phyloP scores from a whole-genome alignment of 1,284 basidiomycete genomes.

The Moesziomyces antarcticus region DNA sequence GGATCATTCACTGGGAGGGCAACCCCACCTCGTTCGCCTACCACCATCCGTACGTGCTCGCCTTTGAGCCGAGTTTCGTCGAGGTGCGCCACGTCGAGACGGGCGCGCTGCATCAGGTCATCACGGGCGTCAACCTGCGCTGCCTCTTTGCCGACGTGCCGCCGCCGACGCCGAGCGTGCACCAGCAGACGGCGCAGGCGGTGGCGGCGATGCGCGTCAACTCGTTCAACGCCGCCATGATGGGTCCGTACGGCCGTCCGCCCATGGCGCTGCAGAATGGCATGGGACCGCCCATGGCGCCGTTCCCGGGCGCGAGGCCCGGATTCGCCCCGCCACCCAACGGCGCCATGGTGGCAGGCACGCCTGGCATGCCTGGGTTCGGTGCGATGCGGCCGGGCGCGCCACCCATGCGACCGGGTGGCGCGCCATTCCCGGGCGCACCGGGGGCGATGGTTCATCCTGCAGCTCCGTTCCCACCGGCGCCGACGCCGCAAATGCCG shows the following conservation, averaged over 20 bases:
- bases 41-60: constrained; percentile 95
- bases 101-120: constrained; percentile 91
- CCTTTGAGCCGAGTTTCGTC: constrained; percentile 95
- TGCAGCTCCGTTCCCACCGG: constrained; percentile 27
- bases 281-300: constrained; percentile 26
- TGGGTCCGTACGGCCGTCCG: constrained; percentile 28
- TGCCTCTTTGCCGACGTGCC: constrained; percentile 94
- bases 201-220: constrained; percentile 46
- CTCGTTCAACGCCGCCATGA: constrained; percentile 45
- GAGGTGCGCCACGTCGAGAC: constrained; percentile 97
- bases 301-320: constrained; percentile 36
- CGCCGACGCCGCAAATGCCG: constrained; percentile 39
- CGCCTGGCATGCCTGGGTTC: constrained; percentile 25
- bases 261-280: constrained; percentile 34
- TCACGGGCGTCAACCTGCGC: constrained; percentile 75
- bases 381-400: constrained; percentile 21
- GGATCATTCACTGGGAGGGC: constrained; percentile 98
- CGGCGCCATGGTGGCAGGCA: constrained; percentile 31
- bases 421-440: constrained; percentile 26
- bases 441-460: constrained; percentile 34
- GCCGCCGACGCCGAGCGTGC: constrained; percentile 72
- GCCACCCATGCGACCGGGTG: constrained; percentile 36
- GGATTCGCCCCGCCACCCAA: constrained; percentile 30
- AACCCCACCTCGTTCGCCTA: constrained; percentile 91
- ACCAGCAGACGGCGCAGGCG: constrained; percentile 43